phyloP scores from a whole-genome alignment of 2,329 filamentous ascomycete genomes.

The Plectosphaerella plurivora region DNA sequence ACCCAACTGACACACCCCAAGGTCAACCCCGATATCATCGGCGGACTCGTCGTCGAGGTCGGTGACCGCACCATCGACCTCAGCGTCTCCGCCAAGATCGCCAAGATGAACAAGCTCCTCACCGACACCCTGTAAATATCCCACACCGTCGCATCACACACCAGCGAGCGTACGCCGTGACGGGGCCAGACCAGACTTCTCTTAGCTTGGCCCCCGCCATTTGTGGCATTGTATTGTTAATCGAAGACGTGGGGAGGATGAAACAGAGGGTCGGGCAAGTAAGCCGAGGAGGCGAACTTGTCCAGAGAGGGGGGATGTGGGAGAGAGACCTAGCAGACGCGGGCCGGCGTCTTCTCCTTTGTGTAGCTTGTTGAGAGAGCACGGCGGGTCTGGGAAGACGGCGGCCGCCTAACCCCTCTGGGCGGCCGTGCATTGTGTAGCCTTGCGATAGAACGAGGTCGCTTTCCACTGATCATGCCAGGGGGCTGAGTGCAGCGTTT shows the following conservation, averaged over 20 bases:
- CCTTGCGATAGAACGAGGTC: background rate
- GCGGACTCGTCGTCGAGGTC: conserved; percentile 91
- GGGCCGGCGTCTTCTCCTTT: no score
- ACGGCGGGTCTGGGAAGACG: no score
- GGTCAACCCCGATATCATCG: conserved; percentile 93
- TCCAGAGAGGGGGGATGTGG: no score
- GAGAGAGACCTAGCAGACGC: no score
- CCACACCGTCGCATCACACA: background rate
- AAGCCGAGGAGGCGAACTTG: background rate
- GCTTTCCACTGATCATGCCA: background rate
- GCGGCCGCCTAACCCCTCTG: background rate
- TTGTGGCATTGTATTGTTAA: background rate
- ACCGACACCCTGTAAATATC: conserved; percentile 85
- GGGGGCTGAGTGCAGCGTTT: no score
- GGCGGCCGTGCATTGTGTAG: background rate
- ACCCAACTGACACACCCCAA: conserved; percentile 24
- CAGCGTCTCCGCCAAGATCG: conserved; percentile 88
- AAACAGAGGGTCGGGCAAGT: background rate
- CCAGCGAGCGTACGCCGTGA: background rate
- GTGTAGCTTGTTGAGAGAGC: no score
- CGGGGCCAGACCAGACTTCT: background rate
- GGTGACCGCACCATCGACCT: conserved; percentile 98
- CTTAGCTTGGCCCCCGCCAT: background rate
- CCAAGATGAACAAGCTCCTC: conserved; percentile 99
- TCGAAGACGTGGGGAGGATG: background rate